Evolutionary conservation across 108 stramenopile genomes (phyloP).

Genomic region (Thalassiosira profunda): DNA sequence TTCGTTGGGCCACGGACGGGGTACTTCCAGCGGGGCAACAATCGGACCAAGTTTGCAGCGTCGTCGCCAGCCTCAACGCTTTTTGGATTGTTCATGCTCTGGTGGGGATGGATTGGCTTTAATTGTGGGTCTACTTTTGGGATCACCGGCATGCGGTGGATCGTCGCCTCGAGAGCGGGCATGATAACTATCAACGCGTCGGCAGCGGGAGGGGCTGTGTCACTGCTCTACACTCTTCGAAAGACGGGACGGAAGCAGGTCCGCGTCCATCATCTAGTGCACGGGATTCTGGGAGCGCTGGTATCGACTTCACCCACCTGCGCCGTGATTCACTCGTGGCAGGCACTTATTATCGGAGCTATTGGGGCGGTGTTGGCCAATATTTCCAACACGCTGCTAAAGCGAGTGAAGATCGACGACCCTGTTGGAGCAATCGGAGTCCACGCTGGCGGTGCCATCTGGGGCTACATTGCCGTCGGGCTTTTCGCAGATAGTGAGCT

Average conservation of each 20-base stretch:
- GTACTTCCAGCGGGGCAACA: constrained; percentile 85
- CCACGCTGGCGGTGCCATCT: constrained; percentile 87
- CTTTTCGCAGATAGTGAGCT: constrained; percentile 76
- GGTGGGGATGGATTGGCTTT: constrained; percentile 97
- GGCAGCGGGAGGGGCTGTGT: too few species aligned
- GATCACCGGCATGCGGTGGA: too few species aligned
- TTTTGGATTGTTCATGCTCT: constrained; percentile 82
- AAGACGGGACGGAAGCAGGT: too few species aligned
- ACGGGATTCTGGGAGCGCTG: constrained; percentile 76
- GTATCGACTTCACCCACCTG: constrained; percentile 89
- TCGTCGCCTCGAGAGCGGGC: too few species aligned
- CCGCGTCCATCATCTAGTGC: too few species aligned
- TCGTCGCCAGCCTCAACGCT: too few species aligned
- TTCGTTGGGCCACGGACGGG: constrained; percentile 90
- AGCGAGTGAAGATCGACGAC: constrained; percentile 88
- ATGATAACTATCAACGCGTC: too few species aligned
- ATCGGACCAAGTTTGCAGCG: too few species aligned
- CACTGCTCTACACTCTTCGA: too few species aligned
- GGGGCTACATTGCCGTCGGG: constrained; percentile 88
- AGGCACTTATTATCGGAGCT: constrained; percentile 85
- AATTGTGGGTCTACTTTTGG: constrained; percentile 83
- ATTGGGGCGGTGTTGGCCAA: constrained; percentile 83
- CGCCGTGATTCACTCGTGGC: constrained; percentile 79
- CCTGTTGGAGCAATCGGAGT: constrained; percentile 95
- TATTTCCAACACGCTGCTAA: too few species aligned